Evolutionary conservation across 2,329 filamentous ascomycete species (phyloP).

Genomic region (Diaporthe sp.): DNA sequence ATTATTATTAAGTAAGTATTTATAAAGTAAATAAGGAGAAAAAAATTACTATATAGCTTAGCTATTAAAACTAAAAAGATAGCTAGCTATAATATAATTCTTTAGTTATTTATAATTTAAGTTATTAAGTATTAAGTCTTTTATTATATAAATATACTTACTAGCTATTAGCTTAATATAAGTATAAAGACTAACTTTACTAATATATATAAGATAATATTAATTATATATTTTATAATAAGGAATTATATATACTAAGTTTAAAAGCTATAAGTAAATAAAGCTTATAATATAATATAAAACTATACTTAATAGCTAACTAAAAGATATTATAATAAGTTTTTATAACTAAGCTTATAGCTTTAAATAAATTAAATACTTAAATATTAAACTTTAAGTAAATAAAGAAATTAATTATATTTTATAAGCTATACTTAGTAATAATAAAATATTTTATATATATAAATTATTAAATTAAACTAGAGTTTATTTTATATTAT

Average conservation of each 20-base stretch:
- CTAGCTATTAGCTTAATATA: neutral
- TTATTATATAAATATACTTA: neutral
- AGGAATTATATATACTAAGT: neutral
- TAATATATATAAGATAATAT: neutral
- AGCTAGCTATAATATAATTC: neutral
- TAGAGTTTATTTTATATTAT: no score
- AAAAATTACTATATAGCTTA: neutral
- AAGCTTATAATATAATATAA: neutral
- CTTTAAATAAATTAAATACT: neutral
- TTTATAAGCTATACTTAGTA: neutral
- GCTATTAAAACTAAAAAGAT: neutral
- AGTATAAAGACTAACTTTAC: neutral
- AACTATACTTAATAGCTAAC: neutral
- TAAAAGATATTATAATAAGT: neutral
- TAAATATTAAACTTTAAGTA: neutral
- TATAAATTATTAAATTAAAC: neutral
- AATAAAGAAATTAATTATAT: neutral
- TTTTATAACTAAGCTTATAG: neutral
- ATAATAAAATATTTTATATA: neutral
- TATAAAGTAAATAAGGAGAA: neutral
- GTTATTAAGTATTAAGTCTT: neutral
- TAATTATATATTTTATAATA: neutral
- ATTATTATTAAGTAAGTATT: neutral
- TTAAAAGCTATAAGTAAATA: neutral
- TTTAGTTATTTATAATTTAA: neutral